A percentile compares a stretch with the other conserved stretches of the same genome.
phyloP scores from a whole-genome alignment of 2,329 filamentous ascomycete species.

The Claviceps digitariae region DNA sequence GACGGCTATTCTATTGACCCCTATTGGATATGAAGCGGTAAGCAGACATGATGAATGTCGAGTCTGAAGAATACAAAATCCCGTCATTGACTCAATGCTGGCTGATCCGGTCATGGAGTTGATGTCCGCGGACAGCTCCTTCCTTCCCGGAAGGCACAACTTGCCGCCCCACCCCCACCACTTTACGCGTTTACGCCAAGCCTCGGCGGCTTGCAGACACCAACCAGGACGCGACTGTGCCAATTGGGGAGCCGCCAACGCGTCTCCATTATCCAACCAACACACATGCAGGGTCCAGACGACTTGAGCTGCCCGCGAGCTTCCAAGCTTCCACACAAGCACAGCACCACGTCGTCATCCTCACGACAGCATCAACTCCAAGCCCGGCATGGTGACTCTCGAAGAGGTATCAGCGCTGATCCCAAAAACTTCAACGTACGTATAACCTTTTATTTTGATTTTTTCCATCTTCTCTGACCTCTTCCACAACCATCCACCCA shows the following conservation, averaged over 20 bases:
- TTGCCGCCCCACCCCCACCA: background rate
- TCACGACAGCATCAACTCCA: background rate
- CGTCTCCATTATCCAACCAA: background rate
- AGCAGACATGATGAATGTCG: too few relatives aligned
- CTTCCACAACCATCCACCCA: background rate
- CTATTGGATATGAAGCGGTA: too few relatives aligned
- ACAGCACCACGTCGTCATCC: background rate
- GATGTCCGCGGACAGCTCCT: background rate
- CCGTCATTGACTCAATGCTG: too few relatives aligned
- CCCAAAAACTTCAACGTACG: slow-evolving; percentile 21
- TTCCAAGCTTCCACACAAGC: background rate
- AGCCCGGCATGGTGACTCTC: slow-evolving; percentile 19
- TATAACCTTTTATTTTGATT: background rate
- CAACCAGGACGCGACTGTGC: background rate
- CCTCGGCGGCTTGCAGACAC: background rate
- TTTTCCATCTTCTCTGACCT: background rate
- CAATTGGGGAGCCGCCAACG: background rate
- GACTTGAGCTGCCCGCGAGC: background rate
- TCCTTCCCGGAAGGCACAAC: too few relatives aligned
- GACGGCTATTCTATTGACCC: too few relatives aligned
- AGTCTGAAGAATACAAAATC: too few relatives aligned
- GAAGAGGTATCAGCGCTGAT: slow-evolving; percentile 20
- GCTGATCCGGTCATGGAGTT: too few relatives aligned
- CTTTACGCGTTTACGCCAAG: background rate
- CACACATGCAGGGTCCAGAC: background rate